Base-by-base conservation (phyloP, 208 protist species). In the Angomonas ambiguus region DNA sequence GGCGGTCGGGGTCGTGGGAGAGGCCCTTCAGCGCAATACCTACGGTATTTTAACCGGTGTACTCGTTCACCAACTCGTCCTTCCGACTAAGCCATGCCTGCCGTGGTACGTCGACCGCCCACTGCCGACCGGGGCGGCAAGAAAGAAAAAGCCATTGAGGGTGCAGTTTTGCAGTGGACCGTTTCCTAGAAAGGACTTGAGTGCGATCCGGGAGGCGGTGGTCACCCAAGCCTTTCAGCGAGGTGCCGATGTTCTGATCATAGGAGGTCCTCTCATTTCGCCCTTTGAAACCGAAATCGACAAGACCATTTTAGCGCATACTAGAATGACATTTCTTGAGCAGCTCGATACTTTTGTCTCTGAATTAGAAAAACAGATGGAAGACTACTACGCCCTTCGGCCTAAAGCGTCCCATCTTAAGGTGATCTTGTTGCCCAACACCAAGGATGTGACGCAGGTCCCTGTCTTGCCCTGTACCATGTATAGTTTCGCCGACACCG, bases 161-260 rank as follows among this genome's bases (percentile, higher is more conserved):
- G 71, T 95, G n/a, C 86, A 93, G 51, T 93, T 93, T 65, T 93
- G 86, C 69, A 89, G 84, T 64, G 90, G 90, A 18, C 90, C 90
- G 1, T 93, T 93, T 60, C 90, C 90, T 18, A 71, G 85, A 10
- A 79, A 72, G 18, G 85, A 92, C 32, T 69, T 92, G 16, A 27
- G 25, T 1, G 71, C 61, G 0, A 65, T 95, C 48, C 81, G 93
- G 59, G 70, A 63, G 32, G 53, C 72, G 16, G 80, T 92, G 13
- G 80, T 80, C 11, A 41, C 22, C 2, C 77, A 85, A 49, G 86
- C 90, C 2, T 72, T 93, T 56, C 70, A 74, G 61, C 86, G 90
- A 25, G 85, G 80, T 16, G 90, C 90, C 0, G 75, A 92, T 60
- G 35, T 95, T 16, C 73, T 95, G 3, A 83, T 95, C 57, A 85